Conservation (phyloP, 202 grass and related monocot genomes). For the Bolboschoenoplectus hybrid region DNA sequence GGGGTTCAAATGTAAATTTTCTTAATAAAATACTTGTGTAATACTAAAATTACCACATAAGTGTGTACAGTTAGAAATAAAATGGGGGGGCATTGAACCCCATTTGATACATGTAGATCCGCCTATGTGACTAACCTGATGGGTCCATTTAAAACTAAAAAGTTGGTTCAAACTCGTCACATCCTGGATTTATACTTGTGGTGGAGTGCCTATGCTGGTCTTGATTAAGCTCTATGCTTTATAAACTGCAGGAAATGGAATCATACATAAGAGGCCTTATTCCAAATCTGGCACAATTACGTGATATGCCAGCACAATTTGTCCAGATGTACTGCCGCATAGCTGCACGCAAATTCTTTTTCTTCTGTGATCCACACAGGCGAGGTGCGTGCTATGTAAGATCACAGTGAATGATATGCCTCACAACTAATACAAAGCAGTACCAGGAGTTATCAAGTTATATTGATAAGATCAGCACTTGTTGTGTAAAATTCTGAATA, state of each 20-base stretch:
- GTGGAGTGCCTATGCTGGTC: background rate
- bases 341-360: constrained; percentile 98
- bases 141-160: background rate
- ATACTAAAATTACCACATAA: too few species aligned
- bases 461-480: background rate
- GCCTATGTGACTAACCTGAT: background rate
- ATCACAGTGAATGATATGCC: background rate
- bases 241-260: constrained; percentile 90
- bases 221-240: constrained; percentile 29
- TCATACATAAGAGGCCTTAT: constrained; percentile 99
- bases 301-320: constrained; percentile 93
- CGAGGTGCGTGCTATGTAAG: constrained; percentile 52
- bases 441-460: background rate
- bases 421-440: background rate
- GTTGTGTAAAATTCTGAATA: background rate
- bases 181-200: background rate
- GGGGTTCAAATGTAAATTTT: too few species aligned
- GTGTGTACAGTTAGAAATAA: too few species aligned
- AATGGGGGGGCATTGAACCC: too few species aligned
- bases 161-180: background rate
- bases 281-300: constrained; percentile 91
- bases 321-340: constrained; percentile 99
- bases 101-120: too few species aligned
- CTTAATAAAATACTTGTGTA: too few species aligned
- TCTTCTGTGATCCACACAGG: constrained; percentile 96